These are phyloP conservation scores for Pseudogymnoascus destructans DNA, from an alignment of 2,329 filamentous ascomycete genomes.

Conservation along the genomic window DNA sequence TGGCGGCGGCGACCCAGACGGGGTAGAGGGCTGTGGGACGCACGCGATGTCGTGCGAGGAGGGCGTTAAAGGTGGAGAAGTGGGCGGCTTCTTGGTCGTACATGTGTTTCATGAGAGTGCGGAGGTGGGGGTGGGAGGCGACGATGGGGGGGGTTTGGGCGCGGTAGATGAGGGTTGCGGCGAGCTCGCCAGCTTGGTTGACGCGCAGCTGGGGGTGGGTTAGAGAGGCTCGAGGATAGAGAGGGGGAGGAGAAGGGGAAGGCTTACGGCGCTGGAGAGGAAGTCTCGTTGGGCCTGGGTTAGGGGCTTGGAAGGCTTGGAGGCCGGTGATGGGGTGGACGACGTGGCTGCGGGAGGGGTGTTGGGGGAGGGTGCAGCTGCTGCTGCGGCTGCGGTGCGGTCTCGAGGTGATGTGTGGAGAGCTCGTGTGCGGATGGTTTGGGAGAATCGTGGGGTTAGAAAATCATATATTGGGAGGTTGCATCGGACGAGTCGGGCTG, in stretches of 20 bases:
- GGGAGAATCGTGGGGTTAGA: constrained; percentile 27
- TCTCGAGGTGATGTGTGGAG: not conserved
- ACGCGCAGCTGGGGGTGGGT: constrained; percentile 55
- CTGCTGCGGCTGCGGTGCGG: not conserved
- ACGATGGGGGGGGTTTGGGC: constrained; percentile 76
- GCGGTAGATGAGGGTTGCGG: constrained; percentile 85
- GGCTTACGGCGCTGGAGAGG: constrained; percentile 47
- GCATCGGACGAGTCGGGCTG: constrained; percentile 9
- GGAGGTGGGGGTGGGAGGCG: constrained; percentile 70
- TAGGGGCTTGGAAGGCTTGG: constrained; percentile 34
- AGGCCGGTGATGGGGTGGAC: constrained; percentile 23
- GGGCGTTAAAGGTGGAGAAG: constrained; percentile 68
- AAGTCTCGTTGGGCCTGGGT: constrained; percentile 59
- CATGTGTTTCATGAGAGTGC: constrained; percentile 92
- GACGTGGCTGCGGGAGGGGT: constrained; percentile 23
- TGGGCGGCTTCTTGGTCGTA: constrained; percentile 91
- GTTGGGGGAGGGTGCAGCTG: constrained; percentile 16
- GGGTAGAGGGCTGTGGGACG: constrained; percentile 89
- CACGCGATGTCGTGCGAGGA: constrained; percentile 76
- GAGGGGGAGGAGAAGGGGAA: not conserved
- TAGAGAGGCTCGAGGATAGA: constrained; percentile 5
- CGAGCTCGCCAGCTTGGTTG: constrained; percentile 96
- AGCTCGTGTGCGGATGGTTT: constrained; percentile 7
- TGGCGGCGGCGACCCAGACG: constrained; percentile 70
- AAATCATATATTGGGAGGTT: constrained; percentile 27